A percentile compares a stretch with the other conserved stretches of the same genome.
These are phyloP conservation scores for Selenicereus undatus DNA, from an alignment of 148 eudicot genomes.

Conservation along the genomic window DNA sequence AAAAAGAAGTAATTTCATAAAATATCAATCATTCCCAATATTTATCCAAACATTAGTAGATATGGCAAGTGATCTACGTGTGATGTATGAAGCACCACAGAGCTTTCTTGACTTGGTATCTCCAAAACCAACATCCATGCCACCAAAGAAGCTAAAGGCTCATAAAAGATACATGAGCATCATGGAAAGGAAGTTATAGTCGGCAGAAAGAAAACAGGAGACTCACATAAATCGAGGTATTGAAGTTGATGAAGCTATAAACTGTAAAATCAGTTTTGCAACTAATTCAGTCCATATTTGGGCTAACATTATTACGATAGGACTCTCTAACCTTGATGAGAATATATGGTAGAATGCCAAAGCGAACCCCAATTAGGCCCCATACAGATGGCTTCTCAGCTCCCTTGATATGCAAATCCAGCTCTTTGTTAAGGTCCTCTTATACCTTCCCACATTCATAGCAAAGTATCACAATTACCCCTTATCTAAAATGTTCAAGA, in stretches of 20 bases:
- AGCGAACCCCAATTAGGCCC: slow-evolving; percentile 71
- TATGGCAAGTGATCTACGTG: slow-evolving; percentile 63
- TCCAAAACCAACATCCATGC: slow-evolving; percentile 84
- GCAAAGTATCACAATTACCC: not conserved
- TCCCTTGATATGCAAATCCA: slow-evolving; percentile 91
- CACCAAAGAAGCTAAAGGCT: slow-evolving; percentile 64
- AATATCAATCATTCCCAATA: slow-evolving; percentile 44
- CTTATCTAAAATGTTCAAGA: not conserved
- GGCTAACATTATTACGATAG: not conserved
- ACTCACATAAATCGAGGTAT: not conserved
- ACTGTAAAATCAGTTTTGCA: not conserved
- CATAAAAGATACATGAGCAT: slow-evolving; percentile 13
- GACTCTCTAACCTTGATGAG: slow-evolving; percentile 54
- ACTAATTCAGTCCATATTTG: not conserved
- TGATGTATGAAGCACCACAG: slow-evolving; percentile 86
- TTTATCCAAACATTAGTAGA: slow-evolving; percentile 57
- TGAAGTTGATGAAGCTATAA: not conserved
- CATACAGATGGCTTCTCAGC: slow-evolving; percentile 90
- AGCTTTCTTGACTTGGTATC: slow-evolving; percentile 63
- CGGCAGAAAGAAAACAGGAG: not conserved
- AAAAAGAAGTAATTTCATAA: not conserved
- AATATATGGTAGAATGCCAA: slow-evolving; percentile 80
- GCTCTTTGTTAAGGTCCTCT: slow-evolving; percentile 90
- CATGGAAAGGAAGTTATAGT: not conserved
- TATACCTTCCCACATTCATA: slow-evolving; percentile 47